A percentile compares a stretch with the other conserved stretches of the same genome.
Conservation (phyloP, 139 green algal genomes). For the Tetradesmus lagerheimii region DNA sequence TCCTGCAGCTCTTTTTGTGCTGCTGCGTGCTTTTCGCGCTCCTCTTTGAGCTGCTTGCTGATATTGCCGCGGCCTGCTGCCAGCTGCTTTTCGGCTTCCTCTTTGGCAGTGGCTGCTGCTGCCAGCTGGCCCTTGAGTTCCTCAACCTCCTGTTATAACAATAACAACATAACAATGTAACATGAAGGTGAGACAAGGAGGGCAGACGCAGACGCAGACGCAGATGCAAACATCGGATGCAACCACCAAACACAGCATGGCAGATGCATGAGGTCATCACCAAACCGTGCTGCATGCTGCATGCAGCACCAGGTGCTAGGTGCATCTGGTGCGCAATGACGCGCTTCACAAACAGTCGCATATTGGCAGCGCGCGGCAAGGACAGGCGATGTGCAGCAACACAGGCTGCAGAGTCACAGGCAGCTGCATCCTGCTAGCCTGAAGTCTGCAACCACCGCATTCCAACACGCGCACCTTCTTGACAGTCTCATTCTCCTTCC, state of each 20-base stretch:
- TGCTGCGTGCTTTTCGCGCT: not conserved
- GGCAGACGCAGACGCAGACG: not conserved
- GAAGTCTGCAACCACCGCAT: not conserved
- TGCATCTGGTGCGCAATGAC: too few relatives aligned
- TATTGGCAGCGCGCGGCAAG: too few relatives aligned
- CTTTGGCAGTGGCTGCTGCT: not conserved
- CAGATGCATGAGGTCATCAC: too few relatives aligned
- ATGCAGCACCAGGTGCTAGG: not conserved
- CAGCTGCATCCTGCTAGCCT: not conserved
- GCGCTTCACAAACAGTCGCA: too few relatives aligned
- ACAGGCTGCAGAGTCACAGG: not conserved
- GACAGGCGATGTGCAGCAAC: too few relatives aligned
- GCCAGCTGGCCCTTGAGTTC: constrained; percentile 4
- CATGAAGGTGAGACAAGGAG: not conserved
- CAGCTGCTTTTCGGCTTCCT: constrained; percentile 16
- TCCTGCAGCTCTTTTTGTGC: not conserved
- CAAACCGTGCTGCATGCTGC: not conserved
- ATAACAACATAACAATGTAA: not conserved
- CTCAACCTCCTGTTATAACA: not conserved
- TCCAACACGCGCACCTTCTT: not conserved
- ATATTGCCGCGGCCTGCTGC: not conserved
- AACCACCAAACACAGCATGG: too few relatives aligned
- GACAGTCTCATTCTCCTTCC: not conserved
- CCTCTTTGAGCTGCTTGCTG: not conserved
- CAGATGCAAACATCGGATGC: not conserved